Base-by-base conservation (phyloP, 2,329 filamentous ascomycete genomes). In the Nemania sp. region DNA sequence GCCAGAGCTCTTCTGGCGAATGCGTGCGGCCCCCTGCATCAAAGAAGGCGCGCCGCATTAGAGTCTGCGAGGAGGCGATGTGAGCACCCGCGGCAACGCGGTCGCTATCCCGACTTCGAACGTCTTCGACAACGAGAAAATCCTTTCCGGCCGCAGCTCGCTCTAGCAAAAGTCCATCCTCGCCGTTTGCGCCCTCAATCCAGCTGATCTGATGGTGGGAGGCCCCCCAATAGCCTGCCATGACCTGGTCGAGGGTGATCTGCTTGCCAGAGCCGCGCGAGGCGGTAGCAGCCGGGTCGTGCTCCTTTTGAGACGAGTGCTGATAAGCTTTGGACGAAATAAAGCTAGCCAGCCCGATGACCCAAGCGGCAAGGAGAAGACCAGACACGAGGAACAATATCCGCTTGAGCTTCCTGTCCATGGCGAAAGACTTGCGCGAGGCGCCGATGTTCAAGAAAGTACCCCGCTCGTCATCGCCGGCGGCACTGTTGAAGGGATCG, bases 151-250 rank as follows among this genome's bases (percentile, higher is more conserved):
- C 66, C 0, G 78, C 81, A 45, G 79, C 84, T 65, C 82, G 80
- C 71, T 96, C 89, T 17, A 99, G 80, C 61, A 99, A 72, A 54
- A 97, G 71, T 1, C 94, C 94, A 68, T 99, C 94, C 68, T 91
- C 86, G 12, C 86, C 88, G 41, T 85, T 77, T 1, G 88, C 81
- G 1, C 89, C 88, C 24, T 81, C 79, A 44, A 94, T 88, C 90
- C 90, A 95, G 61, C 81, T 82, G 57, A 94, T 89, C 24, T 78
- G 80, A 58, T 90, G 86, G 39, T 74, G 79, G 31, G 72, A 73
- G n/a, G 88, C 71, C 19, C 72, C 75, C 85, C 89, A 95, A 64
- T 79, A 76, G 3, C 89, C 88, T 1, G 66, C 67, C 64, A 87
- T 76, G 8, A 94, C 77, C 68, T 91, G 86, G 40, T 90, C 84